These are phyloP conservation scores for Saussurea involucrata DNA, from an alignment of 129 eudicot genomes.

Conservation along the genomic window DNA sequence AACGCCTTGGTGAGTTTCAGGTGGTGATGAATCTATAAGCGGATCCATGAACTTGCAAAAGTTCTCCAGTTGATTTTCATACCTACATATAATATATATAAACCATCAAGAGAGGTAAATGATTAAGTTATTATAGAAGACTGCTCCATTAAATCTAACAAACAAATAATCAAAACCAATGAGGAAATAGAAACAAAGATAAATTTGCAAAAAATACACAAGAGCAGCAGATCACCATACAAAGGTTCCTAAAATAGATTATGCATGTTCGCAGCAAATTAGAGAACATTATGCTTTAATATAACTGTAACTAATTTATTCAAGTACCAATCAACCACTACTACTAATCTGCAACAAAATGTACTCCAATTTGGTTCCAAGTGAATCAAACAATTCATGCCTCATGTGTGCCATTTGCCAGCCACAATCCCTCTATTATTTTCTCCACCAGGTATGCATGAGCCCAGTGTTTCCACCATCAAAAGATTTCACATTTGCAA, in stretches of 20 bases:
- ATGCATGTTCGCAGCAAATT: background rate
- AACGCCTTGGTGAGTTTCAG: constrained; percentile 65
- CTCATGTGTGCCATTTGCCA: background rate
- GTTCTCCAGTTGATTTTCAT: constrained; percentile 77
- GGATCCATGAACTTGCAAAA: constrained; percentile 96
- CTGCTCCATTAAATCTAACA: background rate
- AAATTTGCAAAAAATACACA: background rate
- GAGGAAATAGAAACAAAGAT: background rate
- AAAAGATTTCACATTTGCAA: background rate
- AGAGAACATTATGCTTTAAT: background rate
- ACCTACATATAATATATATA: constrained; percentile 36
- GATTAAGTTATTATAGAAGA: background rate
- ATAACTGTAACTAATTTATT: background rate
- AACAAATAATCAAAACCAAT: background rate
- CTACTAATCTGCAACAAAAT: background rate
- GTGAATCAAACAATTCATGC: background rate
- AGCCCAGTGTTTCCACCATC: background rate
- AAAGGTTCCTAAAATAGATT: background rate
- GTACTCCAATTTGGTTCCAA: background rate
- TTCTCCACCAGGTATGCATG: background rate
- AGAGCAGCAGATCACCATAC: background rate
- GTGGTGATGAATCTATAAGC: constrained; percentile 77
- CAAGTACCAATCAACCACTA: background rate
- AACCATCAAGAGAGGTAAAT: background rate
- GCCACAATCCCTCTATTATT: no score